Evolutionary conservation across 805 yeast species (phyloP).

Genomic region (Hanseniaspora jakobsenii): DNA sequence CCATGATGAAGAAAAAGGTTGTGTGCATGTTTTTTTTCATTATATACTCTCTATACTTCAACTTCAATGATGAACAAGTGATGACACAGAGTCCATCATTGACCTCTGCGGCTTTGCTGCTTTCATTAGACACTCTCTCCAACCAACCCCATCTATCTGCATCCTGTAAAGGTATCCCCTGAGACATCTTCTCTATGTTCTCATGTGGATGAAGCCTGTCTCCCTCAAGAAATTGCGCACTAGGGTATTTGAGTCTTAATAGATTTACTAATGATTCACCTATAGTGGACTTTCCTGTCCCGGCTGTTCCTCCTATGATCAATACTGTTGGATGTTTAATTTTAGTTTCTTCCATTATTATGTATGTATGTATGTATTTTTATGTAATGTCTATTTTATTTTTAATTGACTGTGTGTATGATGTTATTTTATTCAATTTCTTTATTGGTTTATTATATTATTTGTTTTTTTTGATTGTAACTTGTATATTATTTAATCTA

Average conservation of each 20-base stretch:
- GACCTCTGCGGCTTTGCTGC: slow-evolving; percentile 32
- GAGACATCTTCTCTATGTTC: slow-evolving; percentile 73
- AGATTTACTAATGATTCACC: slow-evolving; percentile 40
- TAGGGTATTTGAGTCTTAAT: slow-evolving; percentile 24
- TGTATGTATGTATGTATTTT: not conserved
- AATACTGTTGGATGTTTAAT: slow-evolving; percentile 28
- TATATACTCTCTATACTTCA: slow-evolving; percentile 54
- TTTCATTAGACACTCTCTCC: slow-evolving; percentile 33
- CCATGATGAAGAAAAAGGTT: slow-evolving; percentile 48
- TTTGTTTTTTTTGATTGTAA: no score
- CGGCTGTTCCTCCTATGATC: slow-evolving; percentile 90
- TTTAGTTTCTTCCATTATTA: not conserved
- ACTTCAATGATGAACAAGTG: slow-evolving; percentile 78
- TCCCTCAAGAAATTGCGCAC: slow-evolving; percentile 66
- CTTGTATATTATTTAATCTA: no score
- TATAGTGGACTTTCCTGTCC: slow-evolving; percentile 84
- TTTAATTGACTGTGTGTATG: not conserved
- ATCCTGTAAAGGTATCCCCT: slow-evolving; percentile 71
- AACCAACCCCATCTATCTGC: slow-evolving; percentile 94
- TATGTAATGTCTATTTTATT: not conserved
- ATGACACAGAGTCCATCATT: slow-evolving; percentile 36
- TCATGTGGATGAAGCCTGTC: slow-evolving; percentile 62
- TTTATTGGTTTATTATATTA: no score
- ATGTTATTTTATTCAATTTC: not conserved
- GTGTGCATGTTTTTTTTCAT: slow-evolving; percentile 29